These are phyloP conservation scores for Fragaria nilgerrensis DNA, from an alignment of 306 rosid genomes.

Conservation along the genomic window DNA sequence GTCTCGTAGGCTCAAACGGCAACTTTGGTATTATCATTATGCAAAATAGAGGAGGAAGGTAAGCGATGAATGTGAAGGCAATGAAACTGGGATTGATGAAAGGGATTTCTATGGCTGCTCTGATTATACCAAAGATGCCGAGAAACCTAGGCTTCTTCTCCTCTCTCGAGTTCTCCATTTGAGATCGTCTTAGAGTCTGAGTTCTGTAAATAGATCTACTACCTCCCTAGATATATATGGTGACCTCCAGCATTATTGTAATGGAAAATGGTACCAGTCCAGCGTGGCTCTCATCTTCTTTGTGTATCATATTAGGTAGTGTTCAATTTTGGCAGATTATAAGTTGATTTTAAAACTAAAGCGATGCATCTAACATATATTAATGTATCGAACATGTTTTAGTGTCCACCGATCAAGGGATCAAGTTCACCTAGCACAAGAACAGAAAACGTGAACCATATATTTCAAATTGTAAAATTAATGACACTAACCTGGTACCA, in stretches of 20 bases:
- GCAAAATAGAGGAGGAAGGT: constrained; percentile 10
- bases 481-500: neutral
- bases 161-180: neutral
- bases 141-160: neutral
- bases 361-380: neutral
- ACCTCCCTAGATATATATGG: neutral
- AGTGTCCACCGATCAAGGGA: too few relatives aligned
- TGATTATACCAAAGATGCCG: constrained; percentile 6
- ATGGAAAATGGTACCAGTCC: neutral
- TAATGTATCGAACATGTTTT: neutral
- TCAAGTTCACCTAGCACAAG: neutral
- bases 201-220: neutral
- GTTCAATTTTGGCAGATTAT: neutral
- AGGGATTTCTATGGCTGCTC: constrained; percentile 10
- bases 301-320: too few relatives aligned
- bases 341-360: neutral
- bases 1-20: neutral
- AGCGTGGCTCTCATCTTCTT: neutral
- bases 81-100: constrained; percentile 2
- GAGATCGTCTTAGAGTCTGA: neutral
- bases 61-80: constrained; percentile 1
- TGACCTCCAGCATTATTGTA: neutral
- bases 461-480: neutral
- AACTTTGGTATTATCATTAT: neutral
- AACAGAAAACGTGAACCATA: neutral